Base-by-base conservation (phyloP, 2,329 filamentous ascomycete species). In the Endocalyx cinctus region DNA sequence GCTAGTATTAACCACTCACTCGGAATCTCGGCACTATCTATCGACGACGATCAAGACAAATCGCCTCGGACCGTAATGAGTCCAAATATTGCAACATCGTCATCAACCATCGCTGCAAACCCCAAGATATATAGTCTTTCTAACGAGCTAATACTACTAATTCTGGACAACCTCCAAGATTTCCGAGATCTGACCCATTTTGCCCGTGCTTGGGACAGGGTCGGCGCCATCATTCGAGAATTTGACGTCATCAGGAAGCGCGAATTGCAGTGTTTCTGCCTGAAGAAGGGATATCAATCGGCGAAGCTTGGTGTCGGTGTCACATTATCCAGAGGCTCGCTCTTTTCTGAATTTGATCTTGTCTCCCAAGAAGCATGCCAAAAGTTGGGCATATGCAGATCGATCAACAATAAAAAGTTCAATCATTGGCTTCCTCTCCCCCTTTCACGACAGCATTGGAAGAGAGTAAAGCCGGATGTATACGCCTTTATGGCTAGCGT, bases 261-360 rank as follows among this genome's bases (percentile, higher is more conserved):
- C 10, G 67, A 72, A 45, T 47, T 71, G 5, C 61, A 67, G 33
- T 72, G 67, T 44, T 72, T 69, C 43, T 58, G 55, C 27, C 51
- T 68, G 20, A 71, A 70, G 48, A 51, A 61, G 35, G 56, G 50
- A 13, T 66, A 64, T 45, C 41, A 48, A 19, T 36, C 53, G 2
- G 46, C 51, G 3, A 60, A 62, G 15, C 59, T 72, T 2, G 69
- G 67, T 3, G 55, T 72, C 7, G 67, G 66, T 3, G 59, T 71
- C 17, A 39, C 35, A 1, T 39, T 55, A 10, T 20, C 31, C 2
- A 41, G 37, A 12, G 52, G 55, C 3, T 46, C 47, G 5, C 48
- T 72, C 30, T 46, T 56, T 18, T 72, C 67, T 1, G 68, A 73
- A 40, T 73, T 73, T 35, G 68, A 73, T 33, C 50, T 72, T 5